Percentiles rank a stretch among this genome's conserved stretches.
Evolutionary conservation across 805 yeast species (phyloP).

Genomic region (Sugiyamaella lignohabitans): DNA sequence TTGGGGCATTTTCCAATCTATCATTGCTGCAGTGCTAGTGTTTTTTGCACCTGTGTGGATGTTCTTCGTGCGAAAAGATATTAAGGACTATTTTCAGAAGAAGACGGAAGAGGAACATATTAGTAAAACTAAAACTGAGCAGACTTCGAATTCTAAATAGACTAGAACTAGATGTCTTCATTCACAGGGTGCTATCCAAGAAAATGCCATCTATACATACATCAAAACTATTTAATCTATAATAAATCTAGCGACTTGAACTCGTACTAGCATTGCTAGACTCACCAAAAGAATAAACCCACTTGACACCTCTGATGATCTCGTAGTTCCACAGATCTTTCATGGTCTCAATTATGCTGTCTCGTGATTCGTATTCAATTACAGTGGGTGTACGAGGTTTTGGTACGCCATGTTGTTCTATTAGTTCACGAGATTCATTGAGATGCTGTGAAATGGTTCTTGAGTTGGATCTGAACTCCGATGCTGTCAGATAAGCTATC

Average conservation of each 20-base stretch:
- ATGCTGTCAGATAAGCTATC: conserved; percentile 54
- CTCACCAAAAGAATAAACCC: conserved; percentile 46
- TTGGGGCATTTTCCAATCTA: conserved; percentile 46
- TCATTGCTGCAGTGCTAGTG: conserved; percentile 44
- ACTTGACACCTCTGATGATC: conserved; percentile 54
- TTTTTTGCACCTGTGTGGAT: conserved; percentile 57
- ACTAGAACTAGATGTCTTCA: too few species aligned
- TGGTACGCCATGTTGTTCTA: conserved; percentile 48
- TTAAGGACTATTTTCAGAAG: conserved; percentile 43
- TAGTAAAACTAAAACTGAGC: too few species aligned
- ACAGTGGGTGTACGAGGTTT: conserved; percentile 41
- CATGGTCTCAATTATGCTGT: conserved; percentile 48
- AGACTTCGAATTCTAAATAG: background rate
- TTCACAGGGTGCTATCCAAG: too few species aligned
- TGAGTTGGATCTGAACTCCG: conserved; percentile 46
- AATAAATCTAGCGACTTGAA: background rate
- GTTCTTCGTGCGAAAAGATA: conserved; percentile 45
- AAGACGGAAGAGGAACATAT: conserved; percentile 16
- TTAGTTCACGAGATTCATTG: conserved; percentile 41
- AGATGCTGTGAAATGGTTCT: conserved; percentile 42
- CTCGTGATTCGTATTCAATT: conserved; percentile 41
- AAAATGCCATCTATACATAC: background rate
- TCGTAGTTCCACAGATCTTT: conserved; percentile 80
- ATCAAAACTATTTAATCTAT: too few species aligned
- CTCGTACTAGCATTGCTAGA: too few species aligned